Base-by-base conservation (phyloP, 129 eudicot genomes). In the Lactuca saligna region DNA sequence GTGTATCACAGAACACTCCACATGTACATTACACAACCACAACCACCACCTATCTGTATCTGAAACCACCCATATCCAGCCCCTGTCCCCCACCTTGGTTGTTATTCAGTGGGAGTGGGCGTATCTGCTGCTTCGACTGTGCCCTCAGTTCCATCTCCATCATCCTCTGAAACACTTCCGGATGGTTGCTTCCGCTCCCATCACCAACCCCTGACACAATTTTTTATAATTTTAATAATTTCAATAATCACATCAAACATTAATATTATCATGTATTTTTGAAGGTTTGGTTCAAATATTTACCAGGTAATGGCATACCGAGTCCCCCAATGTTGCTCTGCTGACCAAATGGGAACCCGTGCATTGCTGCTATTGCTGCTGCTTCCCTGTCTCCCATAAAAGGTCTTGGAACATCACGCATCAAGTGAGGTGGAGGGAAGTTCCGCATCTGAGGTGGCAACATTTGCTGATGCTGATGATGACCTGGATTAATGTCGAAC, bases 231-330 rank as follows among this genome's bases (percentile, higher is more conserved):
- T n/a, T n/a, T 10, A 2, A 42, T 42, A 42, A 42, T 42, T 10
- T 25, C 1, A 44, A 5, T 44, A 9, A 44, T 10, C 9, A 44
- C 13, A 8, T 8, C 13, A 9, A 25, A 25, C 29, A 25, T 25
- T 1, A 25, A 25, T 25, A 25, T 25, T 25, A 25, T 25, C 1
- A 25, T 25, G 29, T 25, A 25, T 25, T n/a, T n/a, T n/a, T 25
- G 29, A 25, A 25, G 29, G 29, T 25, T 25, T 25, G 29, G 29
- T 25, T 25, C 29, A 42, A 42, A 42, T 3, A 42, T 42, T 69
- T 81, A 92, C 95, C 94, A 67, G 93, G 76, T 53, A 79, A 75
- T 29, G 82, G 84, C 86, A 91, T 81, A 71, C 96, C 89, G 54
- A 50, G 80, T 17, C 85, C 87, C 12, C 80, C 86, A 75, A 87